A percentile compares a stretch with the other conserved stretches of the same genome.
Conservation (phyloP, 441 rosid genomes). For the Euphorbia celastroides region DNA sequence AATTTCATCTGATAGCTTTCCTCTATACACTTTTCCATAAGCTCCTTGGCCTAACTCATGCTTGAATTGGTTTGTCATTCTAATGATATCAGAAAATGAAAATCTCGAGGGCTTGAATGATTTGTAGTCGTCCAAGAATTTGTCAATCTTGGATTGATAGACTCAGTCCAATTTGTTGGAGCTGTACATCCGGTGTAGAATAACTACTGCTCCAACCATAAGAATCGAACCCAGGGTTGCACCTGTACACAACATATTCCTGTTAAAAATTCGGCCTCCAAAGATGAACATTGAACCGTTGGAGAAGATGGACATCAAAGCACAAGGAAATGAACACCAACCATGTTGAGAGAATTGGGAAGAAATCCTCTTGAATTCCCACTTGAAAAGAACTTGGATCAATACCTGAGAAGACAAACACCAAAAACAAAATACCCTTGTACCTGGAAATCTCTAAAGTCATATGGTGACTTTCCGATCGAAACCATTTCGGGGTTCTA, state of each 20-base stretch:
- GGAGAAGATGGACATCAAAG: no score
- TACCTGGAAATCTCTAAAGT: no score
- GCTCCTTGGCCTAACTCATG: slow-evolving; percentile 7
- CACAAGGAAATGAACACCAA: no score
- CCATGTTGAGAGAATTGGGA: no score
- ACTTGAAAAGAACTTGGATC: no score
- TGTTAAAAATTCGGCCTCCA: no score
- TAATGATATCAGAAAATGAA: slow-evolving; percentile 4
- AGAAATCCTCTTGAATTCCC: no score
- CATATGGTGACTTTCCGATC: no score
- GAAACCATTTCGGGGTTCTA: no score
- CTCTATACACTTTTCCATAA: neutral
- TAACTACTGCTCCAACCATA: neutral
- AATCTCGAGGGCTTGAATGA: neutral
- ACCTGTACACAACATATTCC: neutral
- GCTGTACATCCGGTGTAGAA: neutral
- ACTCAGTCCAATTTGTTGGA: neutral
- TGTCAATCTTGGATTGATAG: slow-evolving; percentile 1
- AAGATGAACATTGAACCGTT: no score
- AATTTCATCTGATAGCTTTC: slow-evolving; percentile 3
- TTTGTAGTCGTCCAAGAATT: slow-evolving; percentile 3
- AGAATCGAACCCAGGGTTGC: neutral
- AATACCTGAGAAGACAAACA: no score
- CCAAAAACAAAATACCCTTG: no score
- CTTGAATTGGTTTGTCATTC: slow-evolving; percentile 6